A percentile compares a stretch with the other conserved stretches of the same genome.
phyloP scores from a whole-genome alignment of 2,329 filamentous ascomycete species.

The Teratosphaeria gauchensis region DNA sequence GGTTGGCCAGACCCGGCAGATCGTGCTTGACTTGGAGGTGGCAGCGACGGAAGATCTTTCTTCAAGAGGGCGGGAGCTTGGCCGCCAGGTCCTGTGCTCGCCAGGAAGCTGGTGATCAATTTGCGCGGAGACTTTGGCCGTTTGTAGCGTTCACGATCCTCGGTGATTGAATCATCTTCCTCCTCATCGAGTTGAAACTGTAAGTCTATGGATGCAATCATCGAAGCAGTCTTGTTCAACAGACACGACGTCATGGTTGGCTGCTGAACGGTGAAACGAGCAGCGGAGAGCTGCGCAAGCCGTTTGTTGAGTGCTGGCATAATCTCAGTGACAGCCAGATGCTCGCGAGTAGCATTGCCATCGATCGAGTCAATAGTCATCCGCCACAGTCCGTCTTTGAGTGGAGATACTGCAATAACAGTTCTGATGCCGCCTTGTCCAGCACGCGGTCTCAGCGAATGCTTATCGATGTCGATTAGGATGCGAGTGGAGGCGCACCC shows the following conservation, averaged over 20 bases:
- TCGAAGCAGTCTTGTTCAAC: conserved; percentile 68
- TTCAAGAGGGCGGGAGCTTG: conserved; percentile 18
- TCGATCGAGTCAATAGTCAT: conserved; percentile 55
- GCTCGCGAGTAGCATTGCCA: conserved; percentile 63
- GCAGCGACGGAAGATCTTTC: conserved; percentile 19
- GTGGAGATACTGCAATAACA: conserved; percentile 51
- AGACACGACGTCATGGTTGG: conserved; percentile 55
- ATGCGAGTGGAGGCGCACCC: conserved; percentile 62
- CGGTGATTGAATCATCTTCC: conserved; percentile 7
- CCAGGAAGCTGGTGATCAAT: conserved; percentile 66
- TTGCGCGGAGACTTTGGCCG: conserved; percentile 83
- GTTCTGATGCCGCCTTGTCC: conserved; percentile 56
- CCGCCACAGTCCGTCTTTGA: conserved; percentile 46
- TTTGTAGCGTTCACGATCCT: conserved; percentile 45
- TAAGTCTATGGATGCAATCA: conserved; percentile 55
- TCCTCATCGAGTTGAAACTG: conserved; percentile 12
- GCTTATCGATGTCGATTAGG: conserved; percentile 51
- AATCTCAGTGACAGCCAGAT: conserved; percentile 63
- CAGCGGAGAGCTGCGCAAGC: conserved; percentile 21
- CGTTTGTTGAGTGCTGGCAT: conserved; percentile 31
- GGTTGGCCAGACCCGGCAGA: conserved; percentile 17
- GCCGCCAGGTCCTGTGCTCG: conserved; percentile 48
- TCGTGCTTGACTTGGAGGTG: conserved; percentile 10
- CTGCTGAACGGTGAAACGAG: conserved; percentile 60
- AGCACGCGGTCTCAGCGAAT: conserved; percentile 25